phyloP scores from a whole-genome alignment of 805 yeast species.

The Nakazawaea laoshanensis region DNA sequence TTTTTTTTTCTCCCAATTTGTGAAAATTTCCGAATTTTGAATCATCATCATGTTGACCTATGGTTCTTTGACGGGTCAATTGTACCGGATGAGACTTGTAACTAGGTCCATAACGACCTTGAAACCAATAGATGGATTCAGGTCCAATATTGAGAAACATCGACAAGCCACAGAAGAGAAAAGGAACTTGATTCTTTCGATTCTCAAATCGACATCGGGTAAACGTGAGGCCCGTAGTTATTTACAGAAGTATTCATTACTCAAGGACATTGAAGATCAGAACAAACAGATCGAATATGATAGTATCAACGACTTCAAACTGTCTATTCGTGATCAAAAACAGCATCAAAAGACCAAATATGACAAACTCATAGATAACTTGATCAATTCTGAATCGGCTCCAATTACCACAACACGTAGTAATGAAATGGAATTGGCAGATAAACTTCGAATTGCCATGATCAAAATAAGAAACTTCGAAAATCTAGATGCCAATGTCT shows the following conservation, averaged over 20 bases:
- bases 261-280: slow-evolving; percentile 18
- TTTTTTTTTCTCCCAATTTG: no score
- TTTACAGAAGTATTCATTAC: slow-evolving; percentile 57
- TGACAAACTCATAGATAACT: slow-evolving; percentile 21
- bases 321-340: background rate
- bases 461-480: slow-evolving; percentile 38
- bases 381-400: slow-evolving; percentile 11
- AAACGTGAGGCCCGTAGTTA: slow-evolving; percentile 86
- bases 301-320: slow-evolving; percentile 9
- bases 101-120: no score
- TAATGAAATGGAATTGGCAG: slow-evolving; percentile 21
- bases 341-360: slow-evolving; percentile 25
- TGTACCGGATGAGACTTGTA: no score
- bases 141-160: slow-evolving; percentile 19
- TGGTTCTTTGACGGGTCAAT: no score
- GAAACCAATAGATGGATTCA: slow-evolving; percentile 13
- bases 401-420: slow-evolving; percentile 11
- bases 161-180: slow-evolving; percentile 34
- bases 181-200: slow-evolving; percentile 71
- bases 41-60: no score
- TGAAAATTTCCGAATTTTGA: no score
- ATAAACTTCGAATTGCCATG: slow-evolving; percentile 45
- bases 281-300: slow-evolving; percentile 22
- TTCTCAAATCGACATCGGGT: slow-evolving; percentile 84
- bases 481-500: slow-evolving; percentile 21